Conservation (phyloP, 169 alveolate species). For the Plasmodium falciparum region DNA sequence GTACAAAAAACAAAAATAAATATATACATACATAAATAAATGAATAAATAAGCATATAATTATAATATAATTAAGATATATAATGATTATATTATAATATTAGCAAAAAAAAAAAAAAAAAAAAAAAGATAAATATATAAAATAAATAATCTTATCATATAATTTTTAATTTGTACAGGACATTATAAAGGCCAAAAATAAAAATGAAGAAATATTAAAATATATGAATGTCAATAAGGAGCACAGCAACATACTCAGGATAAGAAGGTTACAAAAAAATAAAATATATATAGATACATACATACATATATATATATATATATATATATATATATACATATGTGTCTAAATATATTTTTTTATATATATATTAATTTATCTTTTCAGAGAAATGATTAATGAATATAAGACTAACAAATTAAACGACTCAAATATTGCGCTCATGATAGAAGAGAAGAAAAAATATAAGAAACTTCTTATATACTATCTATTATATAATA, state of each 20-base stretch:
- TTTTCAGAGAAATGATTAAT: slow-evolving; percentile 55
- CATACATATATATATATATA: no score
- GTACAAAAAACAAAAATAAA: slow-evolving; percentile 1
- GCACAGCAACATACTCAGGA: slow-evolving; percentile 71
- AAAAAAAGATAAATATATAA: not conserved
- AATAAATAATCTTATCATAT: no score
- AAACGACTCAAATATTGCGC: slow-evolving; percentile 50
- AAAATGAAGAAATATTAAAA: slow-evolving; percentile 67
- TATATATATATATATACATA: no score
- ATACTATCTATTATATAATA: slow-evolving; percentile 37
- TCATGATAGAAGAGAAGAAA: slow-evolving; percentile 53
- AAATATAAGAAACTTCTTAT: slow-evolving; percentile 65
- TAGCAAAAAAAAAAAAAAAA: not conserved
- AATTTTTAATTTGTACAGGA: slow-evolving; percentile 10
- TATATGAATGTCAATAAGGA: slow-evolving; percentile 74
- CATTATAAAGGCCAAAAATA: slow-evolving; percentile 40
- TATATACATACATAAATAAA: not conserved
- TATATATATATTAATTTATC: not conserved
- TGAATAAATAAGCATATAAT: not conserved
- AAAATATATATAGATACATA: no score
- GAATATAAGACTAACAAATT: slow-evolving; percentile 63
- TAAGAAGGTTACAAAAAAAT: slow-evolving; percentile 34
- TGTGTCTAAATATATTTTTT: no score
- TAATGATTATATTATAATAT: not conserved
- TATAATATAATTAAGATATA: not conserved